phyloP scores from a whole-genome alignment of 306 rosid genomes.

The Cucurbita ficifolia region DNA sequence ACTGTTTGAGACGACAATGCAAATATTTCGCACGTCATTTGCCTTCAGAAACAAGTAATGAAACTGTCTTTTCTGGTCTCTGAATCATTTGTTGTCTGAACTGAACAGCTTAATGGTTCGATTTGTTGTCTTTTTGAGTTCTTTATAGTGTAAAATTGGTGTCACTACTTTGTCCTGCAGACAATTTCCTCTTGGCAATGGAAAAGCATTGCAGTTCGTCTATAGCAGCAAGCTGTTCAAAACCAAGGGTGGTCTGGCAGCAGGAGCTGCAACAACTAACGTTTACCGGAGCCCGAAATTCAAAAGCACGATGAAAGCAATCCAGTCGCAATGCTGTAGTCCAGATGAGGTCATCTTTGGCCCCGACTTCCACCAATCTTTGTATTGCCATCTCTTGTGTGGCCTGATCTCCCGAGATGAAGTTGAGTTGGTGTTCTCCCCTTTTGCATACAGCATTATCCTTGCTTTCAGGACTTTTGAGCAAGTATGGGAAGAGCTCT shows the following conservation, averaged over 20 bases:
- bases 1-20: constrained; percentile 61
- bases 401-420: constrained; percentile 56
- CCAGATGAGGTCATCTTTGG: constrained; percentile 82
- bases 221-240: constrained; percentile 70
- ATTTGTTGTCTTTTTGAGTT: background rate
- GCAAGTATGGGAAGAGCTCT: constrained; percentile 62
- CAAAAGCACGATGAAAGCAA: constrained; percentile 29
- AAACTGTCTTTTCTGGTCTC: background rate
- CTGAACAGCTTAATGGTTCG: background rate
- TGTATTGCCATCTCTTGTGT: constrained; percentile 86
- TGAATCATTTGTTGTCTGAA: background rate
- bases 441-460: constrained; percentile 76
- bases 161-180: constrained; percentile 20
- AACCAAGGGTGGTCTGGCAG: constrained; percentile 58
- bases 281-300: constrained; percentile 30
- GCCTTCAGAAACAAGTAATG: constrained; percentile 72
- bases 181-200: constrained; percentile 56
- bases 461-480: constrained; percentile 68
- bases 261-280: constrained; percentile 82
- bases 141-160: background rate
- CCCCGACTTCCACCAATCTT: constrained; percentile 68
- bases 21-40: constrained; percentile 65
- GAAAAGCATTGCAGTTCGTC: constrained; percentile 64
- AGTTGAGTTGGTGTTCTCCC: constrained; percentile 40
- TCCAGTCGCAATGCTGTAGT: constrained; percentile 51